These are phyloP conservation scores for Maudiozyma saulgeensis DNA, from an alignment of 805 yeast species.

Conservation along the genomic window DNA sequence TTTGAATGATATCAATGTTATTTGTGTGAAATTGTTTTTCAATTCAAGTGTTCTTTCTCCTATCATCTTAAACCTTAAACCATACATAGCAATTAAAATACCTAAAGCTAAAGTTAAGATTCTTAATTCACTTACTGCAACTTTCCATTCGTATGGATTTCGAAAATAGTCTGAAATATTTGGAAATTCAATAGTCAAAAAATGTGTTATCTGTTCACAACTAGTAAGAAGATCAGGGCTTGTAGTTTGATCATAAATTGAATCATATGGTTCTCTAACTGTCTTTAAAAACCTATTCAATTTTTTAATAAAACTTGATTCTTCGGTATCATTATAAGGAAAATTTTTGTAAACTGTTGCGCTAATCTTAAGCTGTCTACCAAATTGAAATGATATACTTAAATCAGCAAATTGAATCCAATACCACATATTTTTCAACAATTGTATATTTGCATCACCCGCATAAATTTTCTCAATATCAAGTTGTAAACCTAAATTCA, in stretches of 20 bases:
- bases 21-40: neutral
- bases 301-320: neutral
- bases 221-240: neutral
- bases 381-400: neutral
- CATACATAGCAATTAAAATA: neutral
- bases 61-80: neutral
- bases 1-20: neutral
- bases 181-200: neutral
- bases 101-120: neutral
- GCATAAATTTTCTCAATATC: neutral
- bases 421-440: neutral
- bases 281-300: neutral
- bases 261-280: neutral
- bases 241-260: neutral
- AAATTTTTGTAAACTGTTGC: neutral
- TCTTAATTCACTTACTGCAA: neutral
- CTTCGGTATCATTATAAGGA: neutral
- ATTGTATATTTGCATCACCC: neutral
- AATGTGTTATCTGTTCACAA: neutral
- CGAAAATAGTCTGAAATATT: neutral
- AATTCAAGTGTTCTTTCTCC: neutral
- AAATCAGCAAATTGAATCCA: neutral
- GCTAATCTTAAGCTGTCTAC: neutral
- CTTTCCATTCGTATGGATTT: neutral
- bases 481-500: neutral